A percentile compares a stretch with the other conserved stretches of the same genome.
Conservation (phyloP, 805 yeast genomes). For the Lipomyces starkeyi region DNA sequence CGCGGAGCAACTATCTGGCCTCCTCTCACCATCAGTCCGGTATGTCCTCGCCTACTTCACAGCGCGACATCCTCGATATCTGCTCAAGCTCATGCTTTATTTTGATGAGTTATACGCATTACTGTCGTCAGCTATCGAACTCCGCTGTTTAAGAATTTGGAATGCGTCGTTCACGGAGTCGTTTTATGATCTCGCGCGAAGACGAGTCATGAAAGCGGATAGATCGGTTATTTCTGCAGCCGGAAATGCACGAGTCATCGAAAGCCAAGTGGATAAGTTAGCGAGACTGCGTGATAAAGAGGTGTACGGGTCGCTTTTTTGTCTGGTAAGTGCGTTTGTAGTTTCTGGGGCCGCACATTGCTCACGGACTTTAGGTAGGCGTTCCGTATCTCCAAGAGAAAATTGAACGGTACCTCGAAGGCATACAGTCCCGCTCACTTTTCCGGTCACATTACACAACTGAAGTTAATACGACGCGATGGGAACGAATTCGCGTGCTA, state of each 20-base stretch:
- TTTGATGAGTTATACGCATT: constrained; percentile 78
- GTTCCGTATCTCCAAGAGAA: constrained; percentile 74
- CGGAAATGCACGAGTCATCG: constrained; percentile 40
- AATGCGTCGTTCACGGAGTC: constrained; percentile 89
- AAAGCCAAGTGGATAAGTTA: constrained; percentile 42
- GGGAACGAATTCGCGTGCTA: constrained; percentile 41
- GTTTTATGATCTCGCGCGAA: constrained; percentile 85
- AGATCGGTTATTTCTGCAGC: constrained; percentile 41
- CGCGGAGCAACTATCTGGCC: constrained; percentile 73
- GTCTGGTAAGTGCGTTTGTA: constrained; percentile 14
- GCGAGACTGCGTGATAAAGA: constrained; percentile 64
- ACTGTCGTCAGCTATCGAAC: constrained; percentile 70
- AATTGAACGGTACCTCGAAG: constrained; percentile 66
- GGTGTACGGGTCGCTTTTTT: constrained; percentile 56
- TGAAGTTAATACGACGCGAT: constrained; percentile 21
- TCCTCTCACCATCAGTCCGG: constrained; percentile 81
- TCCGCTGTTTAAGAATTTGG: constrained; percentile 71
- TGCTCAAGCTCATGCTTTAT: constrained; percentile 64
- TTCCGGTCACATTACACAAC: constrained; percentile 52
- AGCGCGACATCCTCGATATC: constrained; percentile 71
- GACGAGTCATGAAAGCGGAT: constrained; percentile 45
- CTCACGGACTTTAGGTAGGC: constrained; percentile 53
- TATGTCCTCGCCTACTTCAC: constrained; percentile 83
- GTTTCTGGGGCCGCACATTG: not conserved
- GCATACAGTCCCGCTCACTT: constrained; percentile 63